A percentile compares a stretch with the other conserved stretches of the same genome.
phyloP scores from a whole-genome alignment of 169 alveolate genomes.

The Plasmodium coatneyi region DNA sequence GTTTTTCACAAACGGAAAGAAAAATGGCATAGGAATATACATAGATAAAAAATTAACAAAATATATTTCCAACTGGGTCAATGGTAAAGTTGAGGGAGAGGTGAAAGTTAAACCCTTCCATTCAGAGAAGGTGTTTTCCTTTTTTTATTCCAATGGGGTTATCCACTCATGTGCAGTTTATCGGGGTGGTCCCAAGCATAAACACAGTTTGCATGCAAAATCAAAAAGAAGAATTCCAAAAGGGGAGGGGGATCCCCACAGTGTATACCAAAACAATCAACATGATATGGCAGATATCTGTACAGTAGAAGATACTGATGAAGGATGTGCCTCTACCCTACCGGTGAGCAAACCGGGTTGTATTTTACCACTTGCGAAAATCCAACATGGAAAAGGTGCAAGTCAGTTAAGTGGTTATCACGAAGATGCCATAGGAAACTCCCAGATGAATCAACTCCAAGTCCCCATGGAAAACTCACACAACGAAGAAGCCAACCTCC shows the following conservation, averaged over 20 bases:
- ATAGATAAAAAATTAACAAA: conserved; percentile 26
- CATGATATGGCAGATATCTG: not conserved
- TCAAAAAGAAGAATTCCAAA: not conserved
- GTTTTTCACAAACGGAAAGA: conserved; percentile 31
- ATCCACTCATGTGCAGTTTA: conserved; percentile 6
- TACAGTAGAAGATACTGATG: not conserved
- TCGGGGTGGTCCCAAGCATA: not conserved
- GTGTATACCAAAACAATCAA: not conserved
- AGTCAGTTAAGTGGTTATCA: not conserved
- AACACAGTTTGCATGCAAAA: not conserved
- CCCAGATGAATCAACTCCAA: not conserved
- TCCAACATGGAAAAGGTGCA: not conserved
- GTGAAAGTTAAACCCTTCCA: conserved; percentile 19
- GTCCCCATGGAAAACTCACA: not conserved
- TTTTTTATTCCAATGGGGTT: conserved; percentile 7
- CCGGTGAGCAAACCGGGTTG: not conserved
- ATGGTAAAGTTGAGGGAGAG: not conserved
- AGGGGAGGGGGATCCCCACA: not conserved
- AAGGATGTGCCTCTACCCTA: not conserved
- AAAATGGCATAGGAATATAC: conserved; percentile 45
- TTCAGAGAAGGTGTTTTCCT: conserved; percentile 1
- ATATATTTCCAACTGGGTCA: conserved; percentile 26
- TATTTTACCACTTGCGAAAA: not conserved
- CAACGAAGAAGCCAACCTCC: not conserved
- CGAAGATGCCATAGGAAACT: not conserved